These are phyloP conservation scores for Venturia carpophila DNA, from an alignment of 2,329 filamentous ascomycete species.

Conservation along the genomic window DNA sequence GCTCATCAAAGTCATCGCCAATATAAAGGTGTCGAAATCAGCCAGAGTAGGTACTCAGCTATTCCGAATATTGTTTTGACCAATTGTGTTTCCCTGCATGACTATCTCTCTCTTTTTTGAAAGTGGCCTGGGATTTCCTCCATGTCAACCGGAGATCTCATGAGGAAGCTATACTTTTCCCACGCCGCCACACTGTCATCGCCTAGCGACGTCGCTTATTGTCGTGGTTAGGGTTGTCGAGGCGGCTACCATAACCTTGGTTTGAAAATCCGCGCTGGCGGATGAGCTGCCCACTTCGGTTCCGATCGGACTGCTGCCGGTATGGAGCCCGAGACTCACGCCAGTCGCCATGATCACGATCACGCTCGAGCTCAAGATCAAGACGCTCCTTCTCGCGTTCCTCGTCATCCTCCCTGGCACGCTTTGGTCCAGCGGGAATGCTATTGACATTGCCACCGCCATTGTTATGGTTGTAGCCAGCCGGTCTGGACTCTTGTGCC, in stretches of 20 bases:
- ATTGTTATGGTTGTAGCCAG: neutral
- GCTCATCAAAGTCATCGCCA: neutral
- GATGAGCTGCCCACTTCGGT: neutral
- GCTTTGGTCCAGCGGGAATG: slow-evolving; percentile 6
- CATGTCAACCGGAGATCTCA: neutral
- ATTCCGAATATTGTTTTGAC: neutral
- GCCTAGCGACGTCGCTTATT: neutral
- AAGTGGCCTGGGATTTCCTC: neutral
- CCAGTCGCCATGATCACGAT: neutral
- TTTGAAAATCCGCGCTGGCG: neutral
- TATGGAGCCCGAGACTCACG: neutral
- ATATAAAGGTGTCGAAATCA: neutral
- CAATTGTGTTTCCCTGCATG: neutral
- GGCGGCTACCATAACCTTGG: neutral
- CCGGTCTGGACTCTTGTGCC: neutral
- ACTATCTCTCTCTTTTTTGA: neutral
- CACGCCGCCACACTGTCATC: neutral
- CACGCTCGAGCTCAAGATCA: slow-evolving; percentile 1
- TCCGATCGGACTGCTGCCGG: neutral
- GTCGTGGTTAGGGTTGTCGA: slow-evolving; percentile 6
- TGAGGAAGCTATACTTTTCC: neutral
- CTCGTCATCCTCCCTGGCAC: neutral
- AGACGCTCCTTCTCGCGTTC: slow-evolving; percentile 3
- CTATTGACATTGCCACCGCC: neutral
- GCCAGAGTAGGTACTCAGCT: neutral